phyloP scores from a whole-genome alignment of 176 grass and related monocot genomes.

The Rhipidocladum racemiflorum region DNA sequence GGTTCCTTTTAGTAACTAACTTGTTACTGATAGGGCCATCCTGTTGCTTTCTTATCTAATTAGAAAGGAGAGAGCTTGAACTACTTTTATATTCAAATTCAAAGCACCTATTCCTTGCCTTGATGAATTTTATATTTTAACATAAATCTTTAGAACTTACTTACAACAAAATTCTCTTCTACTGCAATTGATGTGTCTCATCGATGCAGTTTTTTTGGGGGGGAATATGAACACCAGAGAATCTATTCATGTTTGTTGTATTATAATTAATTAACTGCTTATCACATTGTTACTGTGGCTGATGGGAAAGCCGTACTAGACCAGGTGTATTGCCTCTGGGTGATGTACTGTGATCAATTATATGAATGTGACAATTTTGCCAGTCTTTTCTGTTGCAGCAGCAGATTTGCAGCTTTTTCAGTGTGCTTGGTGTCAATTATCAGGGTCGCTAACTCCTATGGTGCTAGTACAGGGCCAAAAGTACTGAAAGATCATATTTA shows the following conservation, averaged over 20 bases:
- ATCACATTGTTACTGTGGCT: constrained; percentile 21
- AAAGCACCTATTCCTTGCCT: constrained; percentile 8
- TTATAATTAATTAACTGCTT: constrained; percentile 27
- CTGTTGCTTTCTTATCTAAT: constrained; percentile 33
- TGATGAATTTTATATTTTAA: constrained; percentile 11
- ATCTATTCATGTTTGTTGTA: constrained; percentile 6
- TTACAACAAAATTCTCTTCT: background rate
- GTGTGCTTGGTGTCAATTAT: constrained; percentile 54
- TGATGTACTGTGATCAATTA: constrained; percentile 61
- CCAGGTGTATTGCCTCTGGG: constrained; percentile 38
- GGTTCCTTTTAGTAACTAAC: background rate
- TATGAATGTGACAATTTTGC: constrained; percentile 50
- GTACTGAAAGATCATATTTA: constrained; percentile 40
- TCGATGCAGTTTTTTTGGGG: background rate
- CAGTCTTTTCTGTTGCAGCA: constrained; percentile 45
- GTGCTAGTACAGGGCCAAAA: constrained; percentile 49
- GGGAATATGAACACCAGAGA: constrained; percentile 2
- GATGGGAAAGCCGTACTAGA: constrained; percentile 1
- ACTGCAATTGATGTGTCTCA: background rate
- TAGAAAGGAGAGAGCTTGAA: constrained; percentile 8
- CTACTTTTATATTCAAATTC: constrained; percentile 20
- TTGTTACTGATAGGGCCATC: background rate
- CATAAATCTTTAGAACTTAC: constrained; percentile 1
- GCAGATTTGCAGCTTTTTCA: constrained; percentile 54
- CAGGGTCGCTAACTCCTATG: constrained; percentile 50